Evolutionary conservation across 352 stramenopile species (phyloP).

Genomic region (Discostella stelligera): DNA sequence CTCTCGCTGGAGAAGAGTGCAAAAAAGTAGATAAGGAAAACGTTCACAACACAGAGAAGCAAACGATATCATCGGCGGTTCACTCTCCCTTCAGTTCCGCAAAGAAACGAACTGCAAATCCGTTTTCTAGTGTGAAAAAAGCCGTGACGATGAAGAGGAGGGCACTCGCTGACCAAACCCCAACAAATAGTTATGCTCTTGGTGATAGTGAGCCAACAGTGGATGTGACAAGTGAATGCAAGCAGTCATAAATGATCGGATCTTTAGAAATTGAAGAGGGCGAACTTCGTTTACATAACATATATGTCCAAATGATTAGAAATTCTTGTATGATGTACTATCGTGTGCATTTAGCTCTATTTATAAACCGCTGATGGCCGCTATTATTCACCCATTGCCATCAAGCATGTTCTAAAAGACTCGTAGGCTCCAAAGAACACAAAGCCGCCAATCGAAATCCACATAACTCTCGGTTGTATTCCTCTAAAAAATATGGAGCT

Average conservation of each 20-base stretch:
- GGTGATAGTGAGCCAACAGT: constrained; percentile 44
- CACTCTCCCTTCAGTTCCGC: constrained; percentile 19
- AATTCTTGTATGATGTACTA: too few species aligned
- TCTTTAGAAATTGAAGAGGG: constrained; percentile 12
- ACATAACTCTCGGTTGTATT: constrained; percentile 95
- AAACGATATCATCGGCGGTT: constrained; percentile 25
- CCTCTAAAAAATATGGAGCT: constrained; percentile 90
- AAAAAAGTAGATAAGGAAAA: constrained; percentile 34
- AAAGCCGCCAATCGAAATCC: constrained; percentile 99
- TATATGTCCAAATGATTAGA: too few species aligned
- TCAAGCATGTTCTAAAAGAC: constrained; percentile 39
- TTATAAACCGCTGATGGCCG: too few species aligned
- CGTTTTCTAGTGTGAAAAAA: constrained; percentile 46
- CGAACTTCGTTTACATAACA: background rate
- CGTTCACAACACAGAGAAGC: constrained; percentile 33
- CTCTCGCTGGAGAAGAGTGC: constrained; percentile 9
- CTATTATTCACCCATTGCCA: constrained; percentile 11
- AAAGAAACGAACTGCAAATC: constrained; percentile 45
- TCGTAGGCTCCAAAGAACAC: constrained; percentile 99
- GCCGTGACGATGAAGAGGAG: constrained; percentile 35
- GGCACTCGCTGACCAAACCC: constrained; percentile 33
- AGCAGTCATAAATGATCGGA: constrained; percentile 47
- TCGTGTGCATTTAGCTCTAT: too few species aligned
- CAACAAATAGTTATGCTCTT: constrained; percentile 44
- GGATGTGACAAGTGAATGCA: constrained; percentile 77